These are phyloP conservation scores for Tolypocladium cylindrosporum DNA, from an alignment of 2,329 filamentous ascomycete species.

Conservation along the genomic window DNA sequence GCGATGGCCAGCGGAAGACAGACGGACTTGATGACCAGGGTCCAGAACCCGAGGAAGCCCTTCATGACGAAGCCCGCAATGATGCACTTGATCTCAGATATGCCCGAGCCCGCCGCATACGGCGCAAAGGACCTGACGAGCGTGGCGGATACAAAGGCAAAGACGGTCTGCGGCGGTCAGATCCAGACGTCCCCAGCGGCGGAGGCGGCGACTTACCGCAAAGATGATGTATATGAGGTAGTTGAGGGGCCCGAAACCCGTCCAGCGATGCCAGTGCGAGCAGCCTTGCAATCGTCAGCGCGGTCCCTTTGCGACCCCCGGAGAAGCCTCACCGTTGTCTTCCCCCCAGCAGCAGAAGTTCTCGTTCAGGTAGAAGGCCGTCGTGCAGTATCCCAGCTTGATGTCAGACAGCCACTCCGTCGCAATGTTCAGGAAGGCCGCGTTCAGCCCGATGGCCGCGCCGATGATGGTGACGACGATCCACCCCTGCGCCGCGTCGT, in stretches of 20 bases:
- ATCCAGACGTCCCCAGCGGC: background rate
- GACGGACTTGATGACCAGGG: slow-evolving; percentile 87
- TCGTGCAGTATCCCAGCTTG: slow-evolving; percentile 91
- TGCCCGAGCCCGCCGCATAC: slow-evolving; percentile 92
- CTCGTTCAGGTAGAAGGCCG: slow-evolving; percentile 94
- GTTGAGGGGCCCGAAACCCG: slow-evolving; percentile 64
- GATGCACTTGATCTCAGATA: slow-evolving; percentile 98
- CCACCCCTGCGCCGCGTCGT: slow-evolving; percentile 96
- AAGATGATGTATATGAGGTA: slow-evolving; percentile 84
- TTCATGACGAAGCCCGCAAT: slow-evolving; percentile 99
- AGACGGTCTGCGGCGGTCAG: slow-evolving; percentile 45
- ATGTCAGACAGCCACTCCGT: slow-evolving; percentile 96
- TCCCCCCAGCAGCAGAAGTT: slow-evolving; percentile 97
- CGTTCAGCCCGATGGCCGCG: slow-evolving; percentile 85
- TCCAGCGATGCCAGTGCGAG: slow-evolving; percentile 83
- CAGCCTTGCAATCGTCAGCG: slow-evolving; percentile 49
- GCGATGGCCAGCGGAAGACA: slow-evolving; percentile 85
- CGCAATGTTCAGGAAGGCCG: slow-evolving; percentile 85
- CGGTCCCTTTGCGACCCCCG: background rate
- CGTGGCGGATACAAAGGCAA: slow-evolving; percentile 72
- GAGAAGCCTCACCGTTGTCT: slow-evolving; percentile 54
- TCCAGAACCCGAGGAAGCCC: slow-evolving; percentile 87
- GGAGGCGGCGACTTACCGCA: slow-evolving; percentile 43
- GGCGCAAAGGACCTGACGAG: slow-evolving; percentile 88
- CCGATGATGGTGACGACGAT: slow-evolving; percentile 93